A percentile compares a stretch with the other conserved stretches of the same genome.
phyloP scores from a whole-genome alignment of 495 filamentous ascomycete genomes.

The Neurospora tetrasperma region DNA sequence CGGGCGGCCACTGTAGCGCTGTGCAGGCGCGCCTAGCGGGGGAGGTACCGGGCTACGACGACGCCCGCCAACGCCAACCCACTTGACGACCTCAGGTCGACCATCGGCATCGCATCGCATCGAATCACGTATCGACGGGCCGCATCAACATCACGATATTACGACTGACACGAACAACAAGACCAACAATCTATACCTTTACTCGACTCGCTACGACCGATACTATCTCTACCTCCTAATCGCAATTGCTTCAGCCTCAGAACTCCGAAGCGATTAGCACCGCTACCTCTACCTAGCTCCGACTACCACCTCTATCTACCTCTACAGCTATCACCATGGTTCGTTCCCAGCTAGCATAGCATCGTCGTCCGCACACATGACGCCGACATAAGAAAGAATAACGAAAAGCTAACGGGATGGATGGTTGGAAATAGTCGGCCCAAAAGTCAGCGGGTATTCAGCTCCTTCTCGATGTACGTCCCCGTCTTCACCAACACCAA shows the following conservation, averaged over 20 bases:
- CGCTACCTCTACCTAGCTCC: not conserved
- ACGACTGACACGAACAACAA: not conserved
- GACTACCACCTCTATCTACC: not conserved
- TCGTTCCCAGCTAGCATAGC: not conserved
- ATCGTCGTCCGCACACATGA: not conserved
- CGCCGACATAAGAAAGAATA: not conserved
- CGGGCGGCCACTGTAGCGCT: not conserved
- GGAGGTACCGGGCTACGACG: not conserved
- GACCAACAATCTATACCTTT: too few relatives aligned
- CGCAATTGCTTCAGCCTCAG: not conserved
- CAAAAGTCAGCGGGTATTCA: constrained; percentile 98
- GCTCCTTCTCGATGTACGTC: constrained; percentile 90
- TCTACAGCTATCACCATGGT: constrained; percentile 4
- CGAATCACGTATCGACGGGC: not conserved
- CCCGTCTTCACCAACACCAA: not conserved
- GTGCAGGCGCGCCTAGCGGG: not conserved
- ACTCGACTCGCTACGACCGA: not conserved
- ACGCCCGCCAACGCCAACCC: not conserved
- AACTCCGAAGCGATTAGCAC: not conserved
- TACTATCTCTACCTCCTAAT: not conserved
- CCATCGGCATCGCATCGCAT: not conserved
- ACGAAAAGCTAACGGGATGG: not conserved
- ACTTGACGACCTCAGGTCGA: not conserved
- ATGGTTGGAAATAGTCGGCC: constrained; percentile 56
- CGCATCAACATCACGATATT: not conserved